Evolutionary conservation across 2,329 filamentous ascomycete species (phyloP).

Genomic region (Lasiodiplodia citricola): DNA sequence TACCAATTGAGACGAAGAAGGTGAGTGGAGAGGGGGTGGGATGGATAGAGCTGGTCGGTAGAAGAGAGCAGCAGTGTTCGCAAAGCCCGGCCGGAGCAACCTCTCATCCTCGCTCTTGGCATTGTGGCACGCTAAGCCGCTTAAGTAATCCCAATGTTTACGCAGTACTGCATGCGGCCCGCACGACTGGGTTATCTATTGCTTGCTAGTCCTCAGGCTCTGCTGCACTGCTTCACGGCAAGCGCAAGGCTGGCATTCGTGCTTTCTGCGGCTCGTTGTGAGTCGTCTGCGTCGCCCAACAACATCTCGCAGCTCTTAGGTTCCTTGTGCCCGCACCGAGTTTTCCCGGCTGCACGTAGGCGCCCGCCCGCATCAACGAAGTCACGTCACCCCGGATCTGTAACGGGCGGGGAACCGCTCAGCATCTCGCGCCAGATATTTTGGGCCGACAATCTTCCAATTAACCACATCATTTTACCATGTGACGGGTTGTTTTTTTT

Average conservation of each 20-base stretch:
- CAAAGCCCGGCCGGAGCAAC: background rate
- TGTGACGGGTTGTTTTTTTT: too few relatives aligned
- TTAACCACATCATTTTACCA: too few relatives aligned
- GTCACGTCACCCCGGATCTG: background rate
- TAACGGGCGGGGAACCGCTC: background rate
- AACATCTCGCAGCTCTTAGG: background rate
- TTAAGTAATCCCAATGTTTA: background rate
- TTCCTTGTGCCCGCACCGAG: background rate
- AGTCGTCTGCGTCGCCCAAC: background rate
- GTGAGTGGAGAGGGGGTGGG: constrained; percentile 47
- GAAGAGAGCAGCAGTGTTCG: background rate
- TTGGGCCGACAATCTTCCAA: too few relatives aligned
- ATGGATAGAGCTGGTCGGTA: constrained; percentile 35
- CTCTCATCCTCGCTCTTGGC: background rate
- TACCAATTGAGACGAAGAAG: constrained; percentile 52
- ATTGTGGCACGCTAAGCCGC: background rate
- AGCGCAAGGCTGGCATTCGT: background rate
- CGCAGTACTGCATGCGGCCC: background rate
- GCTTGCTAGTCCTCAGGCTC: background rate
- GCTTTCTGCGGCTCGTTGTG: background rate
- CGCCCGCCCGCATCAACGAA: background rate
- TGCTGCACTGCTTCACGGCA: background rate
- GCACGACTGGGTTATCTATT: background rate
- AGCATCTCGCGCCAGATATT: background rate
- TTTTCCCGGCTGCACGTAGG: background rate